Evolutionary conservation across 129 eudicot genomes (phyloP), one percentile per base, ranked within the genome.

Genomic region (Tanacetum coccineum): DNA sequence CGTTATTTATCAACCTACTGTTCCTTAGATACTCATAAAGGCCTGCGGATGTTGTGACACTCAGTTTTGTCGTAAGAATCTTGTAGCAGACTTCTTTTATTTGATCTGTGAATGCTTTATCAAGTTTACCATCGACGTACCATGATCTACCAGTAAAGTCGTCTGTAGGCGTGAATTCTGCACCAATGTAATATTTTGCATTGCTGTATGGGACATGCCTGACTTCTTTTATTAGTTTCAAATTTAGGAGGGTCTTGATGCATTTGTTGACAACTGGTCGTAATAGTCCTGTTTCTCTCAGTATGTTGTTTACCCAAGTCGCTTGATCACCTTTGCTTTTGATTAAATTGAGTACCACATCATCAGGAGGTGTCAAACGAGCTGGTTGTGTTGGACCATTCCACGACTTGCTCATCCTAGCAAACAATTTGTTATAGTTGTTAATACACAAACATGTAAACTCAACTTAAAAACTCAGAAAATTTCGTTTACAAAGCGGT

Each of bases 81-180:
- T 44, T 62, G 0, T 25, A 40, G 77, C 85, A 82, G 7, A 59
- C 0, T 8, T 26, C 36, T 70, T 59, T 84, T 2, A 84, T 74
- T 7, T 12, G 19, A 4, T 28, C 45, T 12, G 87, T 82, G 52
- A 78, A 70, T 2, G 51, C 76, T 13, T 48, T 64, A 63, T 87
- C 87, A 3, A 90, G 87, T 8, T 74, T 51, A 32, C 95, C 97
- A 19, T 76, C 85, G 1, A 36, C 62, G 59, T 82, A 90, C 91
- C 91, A 90, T 3, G 53, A 67, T 6, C 97, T 95, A 6, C 97
- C 97, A 2, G 79, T 80, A 5, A 87, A 45, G 58, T 82, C 83
- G 32, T 64, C 73, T 0, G 95, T 68, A 3, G 97, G 89, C 68
- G 74, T 81, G 57, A 73, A 80, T 59, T 84, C 91, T 5, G 64